Evolutionary conservation across 2,329 filamentous ascomycete genomes (phyloP).

Genomic region (Anisogramma anomala): DNA sequence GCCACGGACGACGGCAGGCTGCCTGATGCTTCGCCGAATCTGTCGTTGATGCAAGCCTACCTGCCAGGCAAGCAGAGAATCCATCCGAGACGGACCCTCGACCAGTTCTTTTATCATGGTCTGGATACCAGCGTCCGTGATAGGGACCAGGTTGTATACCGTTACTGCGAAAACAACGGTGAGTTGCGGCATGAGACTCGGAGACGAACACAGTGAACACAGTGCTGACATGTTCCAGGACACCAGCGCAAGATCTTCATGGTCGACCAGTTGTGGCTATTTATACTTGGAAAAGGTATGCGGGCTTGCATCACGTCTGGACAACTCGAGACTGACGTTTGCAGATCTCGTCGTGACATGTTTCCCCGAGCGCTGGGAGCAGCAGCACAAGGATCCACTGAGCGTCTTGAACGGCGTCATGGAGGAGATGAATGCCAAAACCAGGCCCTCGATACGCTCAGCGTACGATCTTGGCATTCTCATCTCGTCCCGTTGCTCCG

Average conservation of each 20-base stretch:
- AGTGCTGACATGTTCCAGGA: background rate
- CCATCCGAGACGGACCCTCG: constrained; percentile 50
- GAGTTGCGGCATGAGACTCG: constrained; percentile 7
- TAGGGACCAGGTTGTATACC: constrained; percentile 52
- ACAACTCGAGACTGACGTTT: background rate
- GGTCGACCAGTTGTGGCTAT: constrained; percentile 60
- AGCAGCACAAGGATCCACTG: constrained; percentile 49
- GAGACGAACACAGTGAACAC: background rate
- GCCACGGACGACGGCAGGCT: constrained; percentile 21
- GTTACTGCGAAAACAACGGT: constrained; percentile 34
- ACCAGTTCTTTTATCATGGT: constrained; percentile 56
- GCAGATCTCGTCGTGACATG: constrained; percentile 47
- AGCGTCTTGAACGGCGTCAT: constrained; percentile 54
- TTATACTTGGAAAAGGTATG: constrained; percentile 37
- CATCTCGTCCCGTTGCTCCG: constrained; percentile 48
- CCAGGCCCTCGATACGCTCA: constrained; percentile 44
- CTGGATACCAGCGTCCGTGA: constrained; percentile 50
- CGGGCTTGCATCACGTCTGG: background rate
- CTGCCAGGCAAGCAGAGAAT: constrained; percentile 32
- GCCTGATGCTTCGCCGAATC: constrained; percentile 25
- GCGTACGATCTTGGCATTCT: constrained; percentile 52
- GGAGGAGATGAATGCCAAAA: constrained; percentile 55
- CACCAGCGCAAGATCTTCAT: constrained; percentile 49
- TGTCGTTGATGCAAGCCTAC: constrained; percentile 37
- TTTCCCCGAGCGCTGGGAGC: constrained; percentile 47